Base-by-base conservation (phyloP, 2,329 filamentous ascomycete genomes). In the Cordyceps militaris region DNA sequence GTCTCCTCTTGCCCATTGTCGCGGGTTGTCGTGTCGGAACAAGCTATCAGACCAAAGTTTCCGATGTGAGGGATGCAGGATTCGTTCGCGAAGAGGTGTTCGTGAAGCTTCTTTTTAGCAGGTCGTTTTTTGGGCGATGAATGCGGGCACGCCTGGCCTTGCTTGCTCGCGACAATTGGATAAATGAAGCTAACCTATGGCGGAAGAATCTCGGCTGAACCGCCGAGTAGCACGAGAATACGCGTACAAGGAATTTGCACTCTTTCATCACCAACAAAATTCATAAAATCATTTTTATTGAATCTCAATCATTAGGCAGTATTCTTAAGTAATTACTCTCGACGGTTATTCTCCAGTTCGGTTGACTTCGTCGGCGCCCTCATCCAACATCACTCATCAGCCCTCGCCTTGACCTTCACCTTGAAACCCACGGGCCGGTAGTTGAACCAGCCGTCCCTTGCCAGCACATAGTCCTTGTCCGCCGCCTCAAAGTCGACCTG, bases 1-100 rank as follows among this genome's bases (percentile, higher is more conserved):
- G 88, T 83, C 91, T 93, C 79, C 94, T 95, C 77, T 96, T 96
- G 66, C 87, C 88, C 86, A 94, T 93, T 54, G 32, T 56, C 19
- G 43, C 40, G 40, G n/a, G 10, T 24, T 19, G n/a, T 1, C 28
- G 4, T 52, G 42, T 48, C 34, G 46, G 21, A 11, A 36, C 13
- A 16, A 8, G 3, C n/a, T 5, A 13, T 16, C 8, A 8, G 23
- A 48, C 7, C 32, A 7, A 6, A 19, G 6, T 9, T 10, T 21
- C 10, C 23, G 6, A 30, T 14, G 6, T 19, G 4, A 9, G 4
- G 9, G 14, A 26, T 9, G 7, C 42, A 24, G 24, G n/a, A 48
- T 9, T 30, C 10, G 30, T 16, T 14, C 9, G 26, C 26, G 13
- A 44, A 23, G 23, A 43, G 42, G n/a, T 38, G n/a, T 21, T 32